Evolutionary conservation across 179 eudicot genomes (phyloP), one percentile per base, ranked within the genome.

Genomic region (Gypsophila paniculata): DNA sequence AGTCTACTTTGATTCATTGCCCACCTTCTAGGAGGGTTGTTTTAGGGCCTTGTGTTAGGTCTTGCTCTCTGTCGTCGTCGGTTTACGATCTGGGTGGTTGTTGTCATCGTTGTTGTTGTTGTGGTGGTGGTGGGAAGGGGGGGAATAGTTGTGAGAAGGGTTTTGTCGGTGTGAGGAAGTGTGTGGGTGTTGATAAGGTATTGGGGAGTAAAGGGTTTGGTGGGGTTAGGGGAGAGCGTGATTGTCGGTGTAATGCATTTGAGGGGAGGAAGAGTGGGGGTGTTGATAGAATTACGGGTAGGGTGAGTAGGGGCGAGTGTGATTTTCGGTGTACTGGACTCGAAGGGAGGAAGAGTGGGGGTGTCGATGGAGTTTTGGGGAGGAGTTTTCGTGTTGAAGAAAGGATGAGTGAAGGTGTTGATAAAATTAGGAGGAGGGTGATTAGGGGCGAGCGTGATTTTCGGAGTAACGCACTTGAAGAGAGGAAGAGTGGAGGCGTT

Each of bases 1-100:
- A 91, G 70, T 88, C 92, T 23, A 78, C 86, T 69, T 82, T 91
- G 34, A 86, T 91, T 81, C 93, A 88, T 19, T 81, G 80, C 69
- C 76, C 96, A 23, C 76, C 84, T 34, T 75, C 82, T 78, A 86
- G 86, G 79, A 84, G 84, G 78, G 22, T 85, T n/a, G 65, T 78
- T 10, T 70, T 84, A 64, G 74, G 76, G 39, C 77, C 85, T 5
- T 77, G 79, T 67, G 87, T 83, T 69, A 74, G 73, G 70, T 69
- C 51, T 23, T 64, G 65, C 51, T 78, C n/a, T 25, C 77, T 84
- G 39, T 34, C 70, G 1, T 80, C 68, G 2, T 80, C 89, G 32
- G 66, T 62, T 83, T 74, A 64, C 36, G 84, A 82, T 76, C 73
- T 72, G 68, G 82, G 83, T 82, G 39, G 70, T 22, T 74, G 65